Conservation (phyloP, 805 yeast genomes). For the Barnettozyma pratensis region DNA sequence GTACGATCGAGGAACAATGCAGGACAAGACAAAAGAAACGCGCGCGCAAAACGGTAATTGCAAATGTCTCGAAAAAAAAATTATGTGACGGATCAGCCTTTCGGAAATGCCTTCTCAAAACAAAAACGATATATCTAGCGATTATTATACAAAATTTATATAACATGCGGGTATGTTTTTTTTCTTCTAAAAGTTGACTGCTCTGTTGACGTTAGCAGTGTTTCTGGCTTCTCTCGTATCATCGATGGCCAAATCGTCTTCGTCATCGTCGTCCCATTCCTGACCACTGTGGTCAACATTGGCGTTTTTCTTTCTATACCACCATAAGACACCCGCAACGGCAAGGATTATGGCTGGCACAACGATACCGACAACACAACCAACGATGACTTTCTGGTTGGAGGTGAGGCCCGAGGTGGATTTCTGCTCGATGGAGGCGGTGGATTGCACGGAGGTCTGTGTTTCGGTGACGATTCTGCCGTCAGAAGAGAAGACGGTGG, state of each 20-base stretch:
- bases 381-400: constrained; percentile 52
- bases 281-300: constrained; percentile 22
- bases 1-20: too few relatives aligned
- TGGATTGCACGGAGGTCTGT: constrained; percentile 19
- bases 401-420: constrained; percentile 38
- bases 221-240: neutral
- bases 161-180: too few relatives aligned
- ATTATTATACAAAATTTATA: too few relatives aligned
- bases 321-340: constrained; percentile 5
- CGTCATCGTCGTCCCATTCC: constrained; percentile 22
- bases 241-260: neutral
- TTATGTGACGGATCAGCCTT: too few relatives aligned
- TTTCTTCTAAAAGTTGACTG: constrained; percentile 18
- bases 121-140: too few relatives aligned
- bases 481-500: constrained; percentile 29
- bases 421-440: constrained; percentile 8
- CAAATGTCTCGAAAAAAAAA: too few relatives aligned
- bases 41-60: too few relatives aligned
- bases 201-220: constrained; percentile 14
- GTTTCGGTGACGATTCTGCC: constrained; percentile 27
- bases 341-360: constrained; percentile 43
- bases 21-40: too few relatives aligned
- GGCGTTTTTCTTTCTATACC: constrained; percentile 14
- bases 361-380: constrained; percentile 69
- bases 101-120: too few relatives aligned